Evolutionary conservation across 1,139 yeast species (phyloP), one percentile per base, ranked within the genome.

Genomic region (Magnusiomyces paraingens): DNA sequence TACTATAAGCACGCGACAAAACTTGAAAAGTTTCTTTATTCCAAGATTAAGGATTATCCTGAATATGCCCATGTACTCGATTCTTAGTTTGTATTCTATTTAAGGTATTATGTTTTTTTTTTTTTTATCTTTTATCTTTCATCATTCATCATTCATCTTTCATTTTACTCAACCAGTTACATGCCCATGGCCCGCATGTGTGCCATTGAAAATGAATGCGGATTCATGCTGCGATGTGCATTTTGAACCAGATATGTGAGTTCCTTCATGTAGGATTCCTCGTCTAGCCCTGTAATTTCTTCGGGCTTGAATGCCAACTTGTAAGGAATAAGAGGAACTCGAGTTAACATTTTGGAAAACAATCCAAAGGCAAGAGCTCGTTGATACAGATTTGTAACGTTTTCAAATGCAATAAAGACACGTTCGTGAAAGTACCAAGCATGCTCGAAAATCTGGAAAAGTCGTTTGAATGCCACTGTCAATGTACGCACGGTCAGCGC

Each of bases 1-100:
- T 90, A 90, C 69, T 90, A 79, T 74, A 90, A 83, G 57, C 90
- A 91, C 70, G 98, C 98, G 36, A 87, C 85, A 59, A 88, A 93
- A 69, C 76, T 93, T 64, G 98, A 93, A 70, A 91, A 90, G 71
- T 90, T 89, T 64, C 80, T 91, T 72, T 82, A 83, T 64, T 73
- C 78, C 49, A 90, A 91, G 70, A 78, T 93, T 52, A 86, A 85
- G 65, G 98, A 93, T 62, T 81, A 83, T 62, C 86, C 91, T 1
- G 94, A 86, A 65, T 86, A 85, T 61, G 75, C 82, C 26, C 77
- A 76, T 52, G 68, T 77, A 57, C 75, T 75, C 32, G 81, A 78
- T 49, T 75, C 32, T 42, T 42, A 21, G 21, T 18, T n/a, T 15
- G 20, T 42, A 42, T 15, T 18, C 14, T 41, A 41, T 12, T 41